Conservation (phyloP, 257 asterid species). For the Nicotiana otophora region DNA sequence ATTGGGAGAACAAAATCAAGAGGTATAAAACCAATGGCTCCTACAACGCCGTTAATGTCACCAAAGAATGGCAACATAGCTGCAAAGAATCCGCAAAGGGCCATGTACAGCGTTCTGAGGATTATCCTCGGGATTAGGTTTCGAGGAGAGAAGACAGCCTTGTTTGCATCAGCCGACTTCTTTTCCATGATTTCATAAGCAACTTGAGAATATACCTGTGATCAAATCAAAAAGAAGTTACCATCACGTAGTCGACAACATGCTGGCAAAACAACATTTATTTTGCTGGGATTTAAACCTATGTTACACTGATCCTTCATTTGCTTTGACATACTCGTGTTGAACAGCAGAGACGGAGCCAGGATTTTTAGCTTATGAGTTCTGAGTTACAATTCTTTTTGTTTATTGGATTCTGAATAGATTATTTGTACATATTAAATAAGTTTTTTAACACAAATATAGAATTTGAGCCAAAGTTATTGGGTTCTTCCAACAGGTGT, state of each 20-base stretch:
- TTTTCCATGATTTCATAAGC: slow-evolving; percentile 93
- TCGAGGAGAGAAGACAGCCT: slow-evolving; percentile 69
- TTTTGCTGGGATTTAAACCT: too few relatives aligned
- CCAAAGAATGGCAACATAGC: slow-evolving; percentile 97
- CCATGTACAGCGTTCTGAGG: slow-evolving; percentile 61
- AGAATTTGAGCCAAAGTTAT: too few relatives aligned
- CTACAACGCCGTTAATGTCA: slow-evolving; percentile 75
- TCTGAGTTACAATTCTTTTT: too few relatives aligned
- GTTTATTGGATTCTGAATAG: too few relatives aligned
- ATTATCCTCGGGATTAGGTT: slow-evolving; percentile 79
- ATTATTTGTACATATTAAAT: too few relatives aligned
- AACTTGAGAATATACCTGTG: slow-evolving; percentile 91
- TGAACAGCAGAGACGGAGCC: too few relatives aligned
- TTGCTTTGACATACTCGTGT: too few relatives aligned
- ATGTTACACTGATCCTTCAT: too few relatives aligned
- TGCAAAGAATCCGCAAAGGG: slow-evolving; percentile 75
- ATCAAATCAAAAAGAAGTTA: not conserved
- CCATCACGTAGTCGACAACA: not conserved
- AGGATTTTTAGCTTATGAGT: too few relatives aligned
- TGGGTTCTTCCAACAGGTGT: too few relatives aligned
- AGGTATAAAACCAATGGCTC: slow-evolving; percentile 96
- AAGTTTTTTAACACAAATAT: too few relatives aligned
- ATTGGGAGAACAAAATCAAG: slow-evolving; percentile 88
- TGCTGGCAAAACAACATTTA: too few relatives aligned
- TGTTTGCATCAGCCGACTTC: slow-evolving; percentile 74